Base-by-base conservation (phyloP, 805 yeast species). In the Metschnikowia similis region DNA sequence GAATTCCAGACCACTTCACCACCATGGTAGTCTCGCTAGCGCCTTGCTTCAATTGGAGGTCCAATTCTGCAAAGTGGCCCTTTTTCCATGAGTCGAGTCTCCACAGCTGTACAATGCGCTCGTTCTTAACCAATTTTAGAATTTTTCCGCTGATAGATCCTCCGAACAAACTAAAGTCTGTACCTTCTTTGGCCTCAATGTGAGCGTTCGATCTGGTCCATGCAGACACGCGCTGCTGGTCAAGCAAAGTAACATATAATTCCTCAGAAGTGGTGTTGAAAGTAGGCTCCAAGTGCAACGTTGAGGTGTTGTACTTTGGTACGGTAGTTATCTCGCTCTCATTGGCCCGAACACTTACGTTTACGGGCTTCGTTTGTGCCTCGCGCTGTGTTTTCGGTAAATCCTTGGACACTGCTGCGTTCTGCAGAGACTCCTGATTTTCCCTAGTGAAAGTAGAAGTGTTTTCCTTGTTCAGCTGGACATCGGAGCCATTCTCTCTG, bases 231-330 rank as follows among this genome's bases (percentile, higher is more conserved):
- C 96, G 75, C 45, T 81, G 81, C 27, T 87, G 87, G 51, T 87
- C 89, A 41, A 88, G 66, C 35, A 94, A 78, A 0, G 97, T 87
- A 40, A 79, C 70, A 66, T 83, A 94, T 34, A 95, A 68, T 64
- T 89, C 96, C 54, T 86, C 89, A 0, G 97, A 95, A 3, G 95
- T 79, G 11, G 96, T 89, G 66, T 85, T 85, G 77, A 94, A 94
- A 2, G 80, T 74, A 4, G 96, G 85, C 57, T 86, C 87, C 47
- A 91, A 72, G 57, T 84, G 85, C 46, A 92, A 71, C 0, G 89
- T 80, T 0, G 96, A 80, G 6, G 96, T 89, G 70, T 90, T 92
- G 67, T 87, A 86, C 49, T 81, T 84, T 13, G 87, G 84, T 37
- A 76, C 74, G 10, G 56, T 41, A 9, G 58, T 44, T 8, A 26